Conservation (phyloP, 768 basidiomycete genomes). For the Hydnomerulius pinastri region DNA sequence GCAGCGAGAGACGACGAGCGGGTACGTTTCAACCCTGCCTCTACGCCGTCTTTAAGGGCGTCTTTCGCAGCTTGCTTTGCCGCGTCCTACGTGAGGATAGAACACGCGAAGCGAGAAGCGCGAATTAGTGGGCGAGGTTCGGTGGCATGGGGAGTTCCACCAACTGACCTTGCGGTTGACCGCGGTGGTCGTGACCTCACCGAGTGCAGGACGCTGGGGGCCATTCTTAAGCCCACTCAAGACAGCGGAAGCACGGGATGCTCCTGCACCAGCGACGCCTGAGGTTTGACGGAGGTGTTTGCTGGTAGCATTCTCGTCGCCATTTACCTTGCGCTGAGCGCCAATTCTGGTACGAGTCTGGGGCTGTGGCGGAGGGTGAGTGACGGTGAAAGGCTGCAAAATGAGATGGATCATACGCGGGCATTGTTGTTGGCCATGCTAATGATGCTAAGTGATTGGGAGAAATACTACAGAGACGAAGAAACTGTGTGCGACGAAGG, state of each 20-base stretch:
- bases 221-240: slow-evolving; percentile 50
- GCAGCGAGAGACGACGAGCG: slow-evolving; percentile 68
- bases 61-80: slow-evolving; percentile 58
- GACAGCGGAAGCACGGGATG: slow-evolving; percentile 51
- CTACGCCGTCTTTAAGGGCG: slow-evolving; percentile 52
- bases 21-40: slow-evolving; percentile 56
- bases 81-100: slow-evolving; percentile 30
- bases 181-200: slow-evolving; percentile 78
- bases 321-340: slow-evolving; percentile 66
- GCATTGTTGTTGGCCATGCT: slow-evolving; percentile 61
- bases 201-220: slow-evolving; percentile 69
- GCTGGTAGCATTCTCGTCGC: slow-evolving; percentile 76
- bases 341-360: slow-evolving; percentile 66
- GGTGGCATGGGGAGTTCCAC: not conserved
- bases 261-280: slow-evolving; percentile 43
- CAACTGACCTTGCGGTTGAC: slow-evolving; percentile 73
- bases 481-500: slow-evolving; percentile 18
- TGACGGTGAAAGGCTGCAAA: not conserved
- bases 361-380: slow-evolving; percentile 43
- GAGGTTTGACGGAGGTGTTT: slow-evolving; percentile 67
- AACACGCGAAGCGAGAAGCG: not conserved
- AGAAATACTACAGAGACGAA: slow-evolving; percentile 28
- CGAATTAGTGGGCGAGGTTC: slow-evolving; percentile 2
- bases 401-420: slow-evolving; percentile 48
- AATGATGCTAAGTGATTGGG: slow-evolving; percentile 8